Conservation (phyloP, 169 alveolate species). For the Babesia sp. region DNA sequence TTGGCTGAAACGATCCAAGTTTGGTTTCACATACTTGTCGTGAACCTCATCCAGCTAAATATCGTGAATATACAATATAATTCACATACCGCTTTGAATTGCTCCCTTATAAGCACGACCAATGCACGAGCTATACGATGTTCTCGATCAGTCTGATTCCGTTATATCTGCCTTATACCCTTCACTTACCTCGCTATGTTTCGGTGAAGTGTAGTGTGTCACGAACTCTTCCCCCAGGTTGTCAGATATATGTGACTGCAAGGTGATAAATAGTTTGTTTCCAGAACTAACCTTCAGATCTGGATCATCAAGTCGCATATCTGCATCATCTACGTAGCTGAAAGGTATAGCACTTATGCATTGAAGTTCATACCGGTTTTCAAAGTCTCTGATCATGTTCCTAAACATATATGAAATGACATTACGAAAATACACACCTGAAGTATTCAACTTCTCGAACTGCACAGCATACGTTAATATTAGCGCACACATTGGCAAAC, state of each 20-base stretch:
- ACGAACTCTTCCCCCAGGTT: slow-evolving; percentile 14
- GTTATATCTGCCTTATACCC: background rate
- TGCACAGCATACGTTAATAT: background rate
- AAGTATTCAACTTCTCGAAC: slow-evolving; percentile 52
- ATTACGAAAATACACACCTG: slow-evolving; percentile 6
- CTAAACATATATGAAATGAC: slow-evolving; percentile 2
- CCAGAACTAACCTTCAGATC: slow-evolving; percentile 1
- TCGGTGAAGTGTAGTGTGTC: background rate
- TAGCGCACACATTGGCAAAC: background rate
- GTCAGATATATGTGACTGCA: slow-evolving; percentile 6
- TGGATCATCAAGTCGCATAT: slow-evolving; percentile 17
- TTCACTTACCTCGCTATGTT: background rate
- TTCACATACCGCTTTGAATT: slow-evolving; percentile 45
- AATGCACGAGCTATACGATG: slow-evolving; percentile 40
- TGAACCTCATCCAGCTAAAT: slow-evolving; percentile 65
- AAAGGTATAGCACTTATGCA: background rate
- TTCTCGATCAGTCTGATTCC: background rate
- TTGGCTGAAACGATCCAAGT: slow-evolving; percentile 59
- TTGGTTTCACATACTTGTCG: slow-evolving; percentile 57
- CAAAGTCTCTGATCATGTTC: slow-evolving; percentile 53
- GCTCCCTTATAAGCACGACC: slow-evolving; percentile 51
- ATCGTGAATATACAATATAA: background rate
- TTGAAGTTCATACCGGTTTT: slow-evolving; percentile 3
- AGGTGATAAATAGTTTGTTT: background rate
- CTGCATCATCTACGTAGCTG: slow-evolving; percentile 35